Evolutionary conservation across 2,329 filamentous ascomycete species (phyloP).

Genomic region (Aspergillus aculeatus): DNA sequence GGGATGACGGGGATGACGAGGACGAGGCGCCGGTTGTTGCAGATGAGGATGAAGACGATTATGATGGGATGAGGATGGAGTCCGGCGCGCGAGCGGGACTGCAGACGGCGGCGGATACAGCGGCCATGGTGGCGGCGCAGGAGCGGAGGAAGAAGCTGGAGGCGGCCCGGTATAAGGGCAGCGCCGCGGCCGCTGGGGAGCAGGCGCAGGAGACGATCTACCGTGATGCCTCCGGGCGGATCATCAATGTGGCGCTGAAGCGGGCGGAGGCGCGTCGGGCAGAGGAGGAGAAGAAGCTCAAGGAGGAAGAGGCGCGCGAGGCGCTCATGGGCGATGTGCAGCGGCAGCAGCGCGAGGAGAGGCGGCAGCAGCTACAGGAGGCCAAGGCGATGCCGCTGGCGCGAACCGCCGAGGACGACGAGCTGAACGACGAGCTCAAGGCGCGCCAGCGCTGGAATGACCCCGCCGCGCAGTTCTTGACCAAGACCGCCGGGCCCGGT

Average conservation of each 20-base stretch:
- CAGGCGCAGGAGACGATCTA: slow-evolving; percentile 80
- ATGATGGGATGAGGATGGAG: slow-evolving; percentile 65
- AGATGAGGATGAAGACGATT: slow-evolving; percentile 37
- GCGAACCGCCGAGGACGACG: slow-evolving; percentile 76
- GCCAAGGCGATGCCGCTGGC: slow-evolving; percentile 80
- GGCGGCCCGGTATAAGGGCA: slow-evolving; percentile 43
- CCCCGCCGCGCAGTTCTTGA: slow-evolving; percentile 79
- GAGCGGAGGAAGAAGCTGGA: slow-evolving; percentile 54
- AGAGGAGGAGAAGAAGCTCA: slow-evolving; percentile 66
- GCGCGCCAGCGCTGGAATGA: slow-evolving; percentile 84
- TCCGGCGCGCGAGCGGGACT: slow-evolving; percentile 84
- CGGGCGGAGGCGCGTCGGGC: slow-evolving; percentile 80
- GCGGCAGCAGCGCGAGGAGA: slow-evolving; percentile 61
- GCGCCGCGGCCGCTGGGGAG: slow-evolving; percentile 37
- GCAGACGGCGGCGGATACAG: slow-evolving; percentile 78
- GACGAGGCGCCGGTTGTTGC: slow-evolving; percentile 45
- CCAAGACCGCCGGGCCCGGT: slow-evolving; percentile 46
- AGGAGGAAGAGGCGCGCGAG: slow-evolving; percentile 65
- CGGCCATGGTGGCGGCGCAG: slow-evolving; percentile 64
- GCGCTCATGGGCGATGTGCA: slow-evolving; percentile 85
- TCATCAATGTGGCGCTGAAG: slow-evolving; percentile 90
- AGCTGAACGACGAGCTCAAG: slow-evolving; percentile 80
- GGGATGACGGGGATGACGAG: slow-evolving; percentile 49
- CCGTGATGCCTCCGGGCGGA: slow-evolving; percentile 88
- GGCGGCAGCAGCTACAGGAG: slow-evolving; percentile 70